phyloP scores from a whole-genome alignment of 2,329 filamentous ascomycete species.

The Sporothrix inflata region DNA sequence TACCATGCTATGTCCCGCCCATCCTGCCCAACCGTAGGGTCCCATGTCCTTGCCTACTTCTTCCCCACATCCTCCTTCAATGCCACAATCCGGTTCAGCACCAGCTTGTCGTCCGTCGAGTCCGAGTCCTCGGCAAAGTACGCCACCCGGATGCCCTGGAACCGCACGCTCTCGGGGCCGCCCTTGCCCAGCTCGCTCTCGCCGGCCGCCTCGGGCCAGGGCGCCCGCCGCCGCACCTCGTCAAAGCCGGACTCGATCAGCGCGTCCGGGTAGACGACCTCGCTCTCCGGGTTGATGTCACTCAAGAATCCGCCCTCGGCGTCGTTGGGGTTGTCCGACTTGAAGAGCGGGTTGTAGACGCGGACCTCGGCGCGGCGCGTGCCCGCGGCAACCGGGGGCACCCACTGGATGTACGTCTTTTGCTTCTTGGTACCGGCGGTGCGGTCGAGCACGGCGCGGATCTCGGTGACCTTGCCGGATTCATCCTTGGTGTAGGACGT shows the following conservation, averaged over 20 bases:
- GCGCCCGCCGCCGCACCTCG: slow-evolving; percentile 71
- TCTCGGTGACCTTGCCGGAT: slow-evolving; percentile 55
- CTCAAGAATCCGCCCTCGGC: slow-evolving; percentile 79
- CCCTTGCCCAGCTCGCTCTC: slow-evolving; percentile 65
- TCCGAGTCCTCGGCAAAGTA: slow-evolving; percentile 83
- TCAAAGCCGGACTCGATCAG: slow-evolving; percentile 83
- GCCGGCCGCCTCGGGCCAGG: slow-evolving; percentile 79
- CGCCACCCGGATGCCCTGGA: slow-evolving; percentile 87
- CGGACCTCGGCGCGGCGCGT: slow-evolving; percentile 73
- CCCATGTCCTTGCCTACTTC: slow-evolving; percentile 37
- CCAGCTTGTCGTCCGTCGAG: slow-evolving; percentile 74
- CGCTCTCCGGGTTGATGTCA: slow-evolving; percentile 82
- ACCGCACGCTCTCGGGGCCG: slow-evolving; percentile 76
- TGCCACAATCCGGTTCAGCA: slow-evolving; percentile 90
- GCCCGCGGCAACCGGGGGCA: slow-evolving; percentile 60
- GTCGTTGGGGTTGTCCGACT: slow-evolving; percentile 78
- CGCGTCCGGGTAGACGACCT: slow-evolving; percentile 76
- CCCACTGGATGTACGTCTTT: slow-evolving; percentile 91
- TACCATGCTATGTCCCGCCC: not conserved
- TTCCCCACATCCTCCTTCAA: slow-evolving; percentile 86
- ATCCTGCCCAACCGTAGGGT: not conserved
- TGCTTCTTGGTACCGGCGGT: slow-evolving; percentile 72
- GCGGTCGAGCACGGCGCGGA: slow-evolving; percentile 70
- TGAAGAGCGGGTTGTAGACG: slow-evolving; percentile 82
- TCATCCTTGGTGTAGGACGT: slow-evolving; percentile 69